Evolutionary conservation across 78 protist genomes (phyloP).

Genomic region (Bigelowiella natans): DNA sequence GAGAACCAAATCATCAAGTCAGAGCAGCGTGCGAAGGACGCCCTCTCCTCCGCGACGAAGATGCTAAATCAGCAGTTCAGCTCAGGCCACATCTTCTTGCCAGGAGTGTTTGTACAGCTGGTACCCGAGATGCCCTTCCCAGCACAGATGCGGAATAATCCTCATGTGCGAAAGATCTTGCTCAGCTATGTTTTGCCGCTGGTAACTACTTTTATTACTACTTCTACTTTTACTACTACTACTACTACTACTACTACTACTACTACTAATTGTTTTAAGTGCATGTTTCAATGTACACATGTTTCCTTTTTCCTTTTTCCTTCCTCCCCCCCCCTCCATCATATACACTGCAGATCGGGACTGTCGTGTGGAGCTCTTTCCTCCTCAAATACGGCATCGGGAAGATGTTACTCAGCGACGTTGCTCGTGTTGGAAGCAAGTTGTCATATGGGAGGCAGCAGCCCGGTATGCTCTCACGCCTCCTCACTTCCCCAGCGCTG

Average conservation of each 20-base stretch:
- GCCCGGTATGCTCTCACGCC: no score
- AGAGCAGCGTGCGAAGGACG: not conserved
- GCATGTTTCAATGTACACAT: not conserved
- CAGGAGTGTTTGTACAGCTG: not conserved
- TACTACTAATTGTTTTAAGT: not conserved
- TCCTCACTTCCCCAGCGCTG: no score
- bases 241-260: not conserved
- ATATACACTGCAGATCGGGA: no score
- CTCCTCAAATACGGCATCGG: no score
- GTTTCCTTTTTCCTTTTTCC: not conserved
- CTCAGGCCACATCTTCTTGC: not conserved
- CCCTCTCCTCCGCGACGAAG: not conserved
- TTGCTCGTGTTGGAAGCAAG: no score
- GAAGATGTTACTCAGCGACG: no score
- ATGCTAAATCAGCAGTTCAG: not conserved
- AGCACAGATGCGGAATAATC: no score
- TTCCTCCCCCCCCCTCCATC: no score
- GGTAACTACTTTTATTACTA: not conserved
- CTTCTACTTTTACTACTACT: not conserved
- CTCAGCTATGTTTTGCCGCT: no score
- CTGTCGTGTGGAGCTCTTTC: no score
- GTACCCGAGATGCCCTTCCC: not conserved
- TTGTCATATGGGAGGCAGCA: no score
- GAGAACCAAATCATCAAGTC: not conserved
- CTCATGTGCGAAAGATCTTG: no score